These are phyloP conservation scores for Theileria sp. DNA, from an alignment of 169 alveolate genomes.

Conservation along the genomic window DNA sequence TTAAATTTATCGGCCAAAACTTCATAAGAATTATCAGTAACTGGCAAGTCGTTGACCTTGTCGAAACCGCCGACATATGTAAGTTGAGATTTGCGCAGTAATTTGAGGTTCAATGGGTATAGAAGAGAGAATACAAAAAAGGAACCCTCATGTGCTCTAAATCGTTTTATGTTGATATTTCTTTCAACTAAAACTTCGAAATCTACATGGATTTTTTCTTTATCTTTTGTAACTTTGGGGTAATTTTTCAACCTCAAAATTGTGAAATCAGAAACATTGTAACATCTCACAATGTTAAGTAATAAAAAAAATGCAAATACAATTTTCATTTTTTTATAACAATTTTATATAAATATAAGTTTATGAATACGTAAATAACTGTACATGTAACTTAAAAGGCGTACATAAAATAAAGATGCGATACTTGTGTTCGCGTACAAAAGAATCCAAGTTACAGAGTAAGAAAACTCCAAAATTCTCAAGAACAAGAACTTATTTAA, in stretches of 20 bases:
- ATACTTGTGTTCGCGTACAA: constrained; percentile 1
- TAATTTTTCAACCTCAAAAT: background rate
- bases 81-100: background rate
- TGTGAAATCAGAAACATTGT: background rate
- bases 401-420: constrained; percentile 10
- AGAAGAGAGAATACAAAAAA: background rate
- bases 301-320: background rate
- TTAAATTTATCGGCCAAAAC: background rate
- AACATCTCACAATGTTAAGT: background rate
- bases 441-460: background rate
- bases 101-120: background rate
- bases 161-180: background rate
- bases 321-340: constrained; percentile 3
- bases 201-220: background rate
- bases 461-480: background rate
- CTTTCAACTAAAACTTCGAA: background rate
- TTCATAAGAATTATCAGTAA: background rate
- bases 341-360: background rate
- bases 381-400: background rate
- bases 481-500: background rate
- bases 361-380: background rate
- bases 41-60: background rate
- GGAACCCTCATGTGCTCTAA: background rate
- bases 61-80: background rate
- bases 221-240: background rate